These are phyloP conservation scores for Penicillium lagena DNA, from an alignment of 495 filamentous ascomycete genomes.

Conservation along the genomic window DNA sequence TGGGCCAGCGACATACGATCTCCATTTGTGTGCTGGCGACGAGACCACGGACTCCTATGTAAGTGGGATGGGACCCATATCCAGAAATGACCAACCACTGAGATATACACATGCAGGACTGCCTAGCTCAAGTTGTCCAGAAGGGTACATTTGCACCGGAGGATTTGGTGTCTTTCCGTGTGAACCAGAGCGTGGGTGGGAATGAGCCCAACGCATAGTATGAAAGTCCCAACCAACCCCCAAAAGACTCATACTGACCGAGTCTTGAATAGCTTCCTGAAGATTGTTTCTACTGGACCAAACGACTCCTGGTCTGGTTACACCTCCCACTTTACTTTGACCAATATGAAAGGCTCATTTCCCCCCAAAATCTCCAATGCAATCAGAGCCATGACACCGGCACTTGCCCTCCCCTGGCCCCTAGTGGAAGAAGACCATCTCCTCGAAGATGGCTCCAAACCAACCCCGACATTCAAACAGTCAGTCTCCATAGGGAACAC, in stretches of 20 bases:
- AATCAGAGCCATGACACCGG: slow-evolving; percentile 36
- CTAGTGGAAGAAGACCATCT: slow-evolving; percentile 2
- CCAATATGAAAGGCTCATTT: slow-evolving; percentile 61
- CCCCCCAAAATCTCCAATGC: slow-evolving; percentile 35
- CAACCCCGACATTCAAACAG: too few species aligned
- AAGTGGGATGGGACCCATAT: slow-evolving; percentile 1
- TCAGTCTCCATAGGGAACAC: neutral
- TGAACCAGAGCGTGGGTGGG: slow-evolving; percentile 43
- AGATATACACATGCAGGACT: slow-evolving; percentile 25
- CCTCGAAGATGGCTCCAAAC: neutral
- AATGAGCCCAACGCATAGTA: slow-evolving; percentile 58
- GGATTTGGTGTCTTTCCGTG: slow-evolving; percentile 43
- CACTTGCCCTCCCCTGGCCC: slow-evolving; percentile 28
- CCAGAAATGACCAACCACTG: neutral
- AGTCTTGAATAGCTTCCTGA: slow-evolving; percentile 49
- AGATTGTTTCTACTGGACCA: slow-evolving; percentile 49
- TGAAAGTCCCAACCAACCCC: slow-evolving; percentile 4
- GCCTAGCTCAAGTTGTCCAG: slow-evolving; percentile 33
- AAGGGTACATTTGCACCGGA: slow-evolving; percentile 39
- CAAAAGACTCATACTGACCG: neutral
- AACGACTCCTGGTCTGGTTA: slow-evolving; percentile 40
- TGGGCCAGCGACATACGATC: slow-evolving; percentile 48
- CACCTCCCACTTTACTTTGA: slow-evolving; percentile 62
- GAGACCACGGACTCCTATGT: slow-evolving; percentile 43
- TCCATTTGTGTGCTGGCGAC: slow-evolving; percentile 60